Percentiles rank a stretch among this genome's conserved stretches.
Conservation (phyloP, 2,329 filamentous ascomycete species). For the Cladobotryum mycophilum region DNA sequence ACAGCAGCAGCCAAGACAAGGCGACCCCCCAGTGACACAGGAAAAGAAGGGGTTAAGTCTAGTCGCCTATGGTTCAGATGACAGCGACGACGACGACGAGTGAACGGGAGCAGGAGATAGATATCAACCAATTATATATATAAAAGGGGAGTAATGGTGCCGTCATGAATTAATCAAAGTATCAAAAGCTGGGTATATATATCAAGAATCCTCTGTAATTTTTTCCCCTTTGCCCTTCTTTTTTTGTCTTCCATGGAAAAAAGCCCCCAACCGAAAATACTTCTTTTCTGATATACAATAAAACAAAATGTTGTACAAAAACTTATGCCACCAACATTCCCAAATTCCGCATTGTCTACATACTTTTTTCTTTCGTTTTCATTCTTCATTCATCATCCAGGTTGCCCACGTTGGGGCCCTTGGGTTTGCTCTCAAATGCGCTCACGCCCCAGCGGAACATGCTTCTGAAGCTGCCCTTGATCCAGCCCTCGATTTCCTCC, state of each 20-base stretch:
- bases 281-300: background rate
- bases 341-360: background rate
- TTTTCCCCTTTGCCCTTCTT: background rate
- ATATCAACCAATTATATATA: background rate
- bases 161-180: conserved; percentile 5
- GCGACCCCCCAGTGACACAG: conserved; percentile 7
- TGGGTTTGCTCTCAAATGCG: conserved; percentile 35
- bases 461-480: conserved; percentile 52
- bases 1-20: background rate
- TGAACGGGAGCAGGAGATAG: conserved; percentile 9
- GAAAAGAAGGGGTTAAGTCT: conserved; percentile 32
- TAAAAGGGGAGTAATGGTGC: conserved; percentile 1
- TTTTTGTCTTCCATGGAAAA: background rate
- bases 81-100: conserved; percentile 39
- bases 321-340: background rate
- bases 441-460: conserved; percentile 45
- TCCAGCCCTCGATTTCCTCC: conserved; percentile 64
- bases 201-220: conserved; percentile 5
- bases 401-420: conserved; percentile 35
- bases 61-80: conserved; percentile 53
- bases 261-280: background rate
- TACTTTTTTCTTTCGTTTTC: too few species aligned
- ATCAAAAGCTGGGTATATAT: conserved; percentile 10
- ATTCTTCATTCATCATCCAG: conserved; percentile 29
- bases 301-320: background rate